These are phyloP conservation scores for Obba rivulosa DNA, from an alignment of 768 basidiomycete species.

Conservation along the genomic window DNA sequence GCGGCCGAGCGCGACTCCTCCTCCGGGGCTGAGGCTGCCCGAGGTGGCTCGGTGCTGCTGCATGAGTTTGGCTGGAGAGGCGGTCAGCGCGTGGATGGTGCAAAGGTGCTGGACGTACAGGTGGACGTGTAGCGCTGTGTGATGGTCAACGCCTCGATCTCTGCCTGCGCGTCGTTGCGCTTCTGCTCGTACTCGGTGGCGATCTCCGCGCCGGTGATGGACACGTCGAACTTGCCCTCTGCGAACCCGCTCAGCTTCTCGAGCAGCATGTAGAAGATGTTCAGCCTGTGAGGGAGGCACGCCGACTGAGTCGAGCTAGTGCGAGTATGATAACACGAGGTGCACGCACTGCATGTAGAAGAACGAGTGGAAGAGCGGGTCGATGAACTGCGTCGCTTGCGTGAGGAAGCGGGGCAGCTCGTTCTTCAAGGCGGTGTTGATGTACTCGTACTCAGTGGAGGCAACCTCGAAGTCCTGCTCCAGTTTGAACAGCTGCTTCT, in stretches of 20 bases:
- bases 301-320: no score
- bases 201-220: conserved; percentile 63
- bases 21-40: conserved; percentile 5
- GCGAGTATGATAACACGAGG: background rate
- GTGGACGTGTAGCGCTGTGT: conserved; percentile 82
- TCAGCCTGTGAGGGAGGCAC: no score
- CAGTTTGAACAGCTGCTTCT: conserved; percentile 96
- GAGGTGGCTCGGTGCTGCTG: conserved; percentile 41
- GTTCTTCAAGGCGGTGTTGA: conserved; percentile 84
- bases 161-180: conserved; percentile 76
- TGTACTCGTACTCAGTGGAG: conserved; percentile 89
- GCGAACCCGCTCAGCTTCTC: conserved; percentile 92
- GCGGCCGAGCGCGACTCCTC: conserved; percentile 10
- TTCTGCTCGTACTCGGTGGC: conserved; percentile 71
- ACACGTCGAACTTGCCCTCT: conserved; percentile 68
- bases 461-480: conserved; percentile 96
- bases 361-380: conserved; percentile 97
- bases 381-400: conserved; percentile 84
- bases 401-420: conserved; percentile 93
- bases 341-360: conserved; percentile 95
- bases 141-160: conserved; percentile 76
- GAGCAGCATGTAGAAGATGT: conserved; percentile 89
- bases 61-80: conserved; percentile 56
- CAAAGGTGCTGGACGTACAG: conserved; percentile 44
- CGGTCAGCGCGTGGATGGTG: background rate